Conservation (phyloP, 805 yeast genomes). For the Trichomonascus vanleenenianus region DNA sequence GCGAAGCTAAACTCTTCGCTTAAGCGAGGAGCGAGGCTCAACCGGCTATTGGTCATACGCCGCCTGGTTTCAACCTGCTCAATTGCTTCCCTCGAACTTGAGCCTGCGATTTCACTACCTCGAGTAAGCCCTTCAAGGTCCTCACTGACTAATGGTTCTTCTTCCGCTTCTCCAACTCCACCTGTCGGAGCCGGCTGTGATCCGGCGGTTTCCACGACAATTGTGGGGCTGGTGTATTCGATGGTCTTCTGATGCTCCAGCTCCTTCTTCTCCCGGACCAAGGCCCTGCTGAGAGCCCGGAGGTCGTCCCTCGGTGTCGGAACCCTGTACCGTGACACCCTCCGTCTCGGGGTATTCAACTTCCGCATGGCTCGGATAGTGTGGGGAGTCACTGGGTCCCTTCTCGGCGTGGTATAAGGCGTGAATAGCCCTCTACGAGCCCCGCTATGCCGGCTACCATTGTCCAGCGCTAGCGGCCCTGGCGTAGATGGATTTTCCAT, state of each 20-base stretch:
- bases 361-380: constrained; percentile 9
- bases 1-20: constrained; percentile 5
- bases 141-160: too few relatives aligned
- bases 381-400: constrained; percentile 11
- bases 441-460: background rate
- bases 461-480: background rate
- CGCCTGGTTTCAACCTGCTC: background rate
- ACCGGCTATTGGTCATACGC: background rate
- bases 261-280: constrained; percentile 12
- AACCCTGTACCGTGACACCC: constrained; percentile 7
- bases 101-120: too few relatives aligned
- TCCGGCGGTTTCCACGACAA: too few relatives aligned
- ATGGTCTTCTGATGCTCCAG: background rate
- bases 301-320: constrained; percentile 15
- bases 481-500: background rate
- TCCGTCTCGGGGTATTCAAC: constrained; percentile 15
- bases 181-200: background rate
- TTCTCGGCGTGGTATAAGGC: background rate
- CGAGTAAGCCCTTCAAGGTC: too few relatives aligned
- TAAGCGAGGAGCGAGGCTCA: constrained; percentile 3
- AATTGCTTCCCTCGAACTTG: background rate
- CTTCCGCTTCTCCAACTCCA: background rate
- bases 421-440: background rate
- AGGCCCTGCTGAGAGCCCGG: constrained; percentile 17
- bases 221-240: too few relatives aligned